Conservation (phyloP, 441 rosid genomes). For the Gossypium lobatum region DNA sequence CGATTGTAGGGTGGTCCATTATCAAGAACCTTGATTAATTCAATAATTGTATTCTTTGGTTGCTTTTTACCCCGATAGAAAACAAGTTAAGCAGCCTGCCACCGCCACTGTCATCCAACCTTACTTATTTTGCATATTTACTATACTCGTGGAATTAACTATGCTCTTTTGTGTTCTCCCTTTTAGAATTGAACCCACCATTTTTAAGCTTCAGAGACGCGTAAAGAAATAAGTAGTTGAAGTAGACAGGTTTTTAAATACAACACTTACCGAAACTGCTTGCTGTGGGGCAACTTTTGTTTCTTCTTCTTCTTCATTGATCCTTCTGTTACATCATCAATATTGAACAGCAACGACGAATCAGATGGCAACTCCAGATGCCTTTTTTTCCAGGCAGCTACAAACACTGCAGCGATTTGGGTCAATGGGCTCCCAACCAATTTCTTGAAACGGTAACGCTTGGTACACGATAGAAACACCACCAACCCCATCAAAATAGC, state of each 20-base stretch:
- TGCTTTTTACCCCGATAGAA: neutral
- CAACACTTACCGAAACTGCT: constrained; percentile 57
- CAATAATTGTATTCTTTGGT: constrained; percentile 14
- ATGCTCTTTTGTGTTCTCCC: too few relatives aligned
- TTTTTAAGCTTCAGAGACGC: neutral
- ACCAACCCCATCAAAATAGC: constrained; percentile 54
- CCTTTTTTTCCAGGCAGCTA: constrained; percentile 67
- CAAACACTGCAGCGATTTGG: constrained; percentile 62
- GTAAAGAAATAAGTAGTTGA: neutral
- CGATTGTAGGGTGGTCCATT: neutral
- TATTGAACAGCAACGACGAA: constrained; percentile 37
- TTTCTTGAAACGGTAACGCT: constrained; percentile 70
- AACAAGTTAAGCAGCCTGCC: too few relatives aligned
- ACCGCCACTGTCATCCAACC: too few relatives aligned
- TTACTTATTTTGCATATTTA: too few relatives aligned
- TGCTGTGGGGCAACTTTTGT: constrained; percentile 62
- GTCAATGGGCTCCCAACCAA: constrained; percentile 85
- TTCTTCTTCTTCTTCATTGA: constrained; percentile 47
- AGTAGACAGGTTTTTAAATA: neutral
- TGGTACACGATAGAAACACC: constrained; percentile 65
- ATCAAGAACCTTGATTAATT: neutral
- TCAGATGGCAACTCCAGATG: constrained; percentile 52
- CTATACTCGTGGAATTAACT: too few relatives aligned
- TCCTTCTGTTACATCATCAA: constrained; percentile 46
- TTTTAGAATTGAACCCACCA: neutral